Percentiles rank a stretch among this genome's conserved stretches.
These are phyloP conservation scores for Zopfochytrium polystomum DNA, from an alignment of 371 early-diverging fungal species.

Conservation along the genomic window DNA sequence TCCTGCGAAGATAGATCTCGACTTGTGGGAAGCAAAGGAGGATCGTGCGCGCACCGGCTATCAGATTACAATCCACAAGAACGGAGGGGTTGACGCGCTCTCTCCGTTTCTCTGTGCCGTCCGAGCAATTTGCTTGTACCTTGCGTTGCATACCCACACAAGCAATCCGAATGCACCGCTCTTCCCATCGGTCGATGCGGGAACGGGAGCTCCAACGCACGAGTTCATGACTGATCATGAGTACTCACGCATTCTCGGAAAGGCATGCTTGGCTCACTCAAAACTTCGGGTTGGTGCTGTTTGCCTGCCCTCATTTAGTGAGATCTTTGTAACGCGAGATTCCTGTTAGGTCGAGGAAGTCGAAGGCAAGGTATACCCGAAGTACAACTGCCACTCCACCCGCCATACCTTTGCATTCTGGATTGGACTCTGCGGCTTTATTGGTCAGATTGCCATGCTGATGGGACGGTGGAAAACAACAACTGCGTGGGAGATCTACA, in stretches of 20 bases:
- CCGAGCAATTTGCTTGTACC: neutral
- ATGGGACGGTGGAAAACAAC: neutral
- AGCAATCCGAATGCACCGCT: neutral
- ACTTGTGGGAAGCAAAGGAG: neutral
- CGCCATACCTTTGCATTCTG: slow-evolving; percentile 1
- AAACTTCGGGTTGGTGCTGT: neutral
- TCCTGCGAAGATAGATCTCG: neutral
- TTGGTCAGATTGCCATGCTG: neutral
- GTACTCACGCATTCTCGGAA: neutral
- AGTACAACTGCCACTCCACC: neutral
- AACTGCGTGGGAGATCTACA: neutral
- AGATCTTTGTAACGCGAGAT: neutral
- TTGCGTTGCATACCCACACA: neutral
- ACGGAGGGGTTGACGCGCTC: neutral
- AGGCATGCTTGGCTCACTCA: neutral
- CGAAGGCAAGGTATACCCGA: neutral
- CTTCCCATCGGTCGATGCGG: neutral
- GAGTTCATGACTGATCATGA: neutral
- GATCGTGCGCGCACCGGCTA: neutral
- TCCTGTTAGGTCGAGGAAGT: neutral
- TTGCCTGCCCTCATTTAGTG: neutral
- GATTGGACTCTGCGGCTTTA: neutral
- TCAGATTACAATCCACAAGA: neutral
- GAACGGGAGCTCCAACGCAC: neutral
- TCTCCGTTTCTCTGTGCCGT: neutral